phyloP scores from a whole-genome alignment of 345 rosid species.

The Acer saccharum region DNA sequence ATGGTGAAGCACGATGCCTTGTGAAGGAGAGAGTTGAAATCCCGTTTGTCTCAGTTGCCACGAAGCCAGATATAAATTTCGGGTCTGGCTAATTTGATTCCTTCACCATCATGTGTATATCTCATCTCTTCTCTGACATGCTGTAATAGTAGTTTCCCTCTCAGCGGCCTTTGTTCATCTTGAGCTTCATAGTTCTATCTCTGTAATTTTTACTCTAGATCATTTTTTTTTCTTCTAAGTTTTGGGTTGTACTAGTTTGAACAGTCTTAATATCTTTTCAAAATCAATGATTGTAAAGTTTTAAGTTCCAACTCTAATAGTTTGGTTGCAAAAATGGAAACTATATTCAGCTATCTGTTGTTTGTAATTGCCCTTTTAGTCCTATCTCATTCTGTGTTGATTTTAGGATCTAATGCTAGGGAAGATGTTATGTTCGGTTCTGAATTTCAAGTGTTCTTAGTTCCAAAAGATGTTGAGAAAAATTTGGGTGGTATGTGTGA shows the following conservation, averaged over 20 bases:
- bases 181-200: not conserved
- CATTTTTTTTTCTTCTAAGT: too few relatives aligned
- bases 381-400: not conserved
- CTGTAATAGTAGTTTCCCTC: slow-evolving; percentile 18
- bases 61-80: slow-evolving; percentile 71
- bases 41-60: slow-evolving; percentile 62
- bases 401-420: not conserved
- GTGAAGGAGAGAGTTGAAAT: slow-evolving; percentile 91
- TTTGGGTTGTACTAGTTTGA: not conserved
- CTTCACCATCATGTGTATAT: slow-evolving; percentile 28
- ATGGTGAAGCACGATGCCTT: slow-evolving; percentile 73
- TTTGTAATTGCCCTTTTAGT: too few relatives aligned
- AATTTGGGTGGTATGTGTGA: too few relatives aligned
- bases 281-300: not conserved
- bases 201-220: not conserved
- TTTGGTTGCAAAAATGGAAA: not conserved
- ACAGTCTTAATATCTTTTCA: not conserved
- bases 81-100: slow-evolving; percentile 61
- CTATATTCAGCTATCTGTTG: not conserved
- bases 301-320: not conserved
- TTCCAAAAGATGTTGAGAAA: too few relatives aligned
- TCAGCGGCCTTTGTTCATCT: not conserved
- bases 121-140: slow-evolving; percentile 15
- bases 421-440: not conserved
- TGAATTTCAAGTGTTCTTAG: not conserved